Evolutionary conservation across 129 eudicot species (phyloP).

Genomic region (Arctium minus): DNA sequence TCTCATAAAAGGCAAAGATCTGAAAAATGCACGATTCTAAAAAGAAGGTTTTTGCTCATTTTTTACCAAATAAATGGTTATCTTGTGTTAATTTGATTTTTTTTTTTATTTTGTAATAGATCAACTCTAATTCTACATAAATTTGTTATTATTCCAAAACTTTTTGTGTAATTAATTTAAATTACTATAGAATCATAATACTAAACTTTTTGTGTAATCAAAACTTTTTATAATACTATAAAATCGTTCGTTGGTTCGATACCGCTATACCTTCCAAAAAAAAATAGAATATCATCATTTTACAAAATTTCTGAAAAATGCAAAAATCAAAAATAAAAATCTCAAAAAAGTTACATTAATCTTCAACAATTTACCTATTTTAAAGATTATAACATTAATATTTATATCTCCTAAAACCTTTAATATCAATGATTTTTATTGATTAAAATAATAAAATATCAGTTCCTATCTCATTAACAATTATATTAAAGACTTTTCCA

Average conservation of each 20-base stretch:
- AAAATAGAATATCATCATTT: background rate
- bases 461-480: background rate
- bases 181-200: background rate
- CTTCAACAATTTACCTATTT: background rate
- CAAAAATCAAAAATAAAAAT: background rate
- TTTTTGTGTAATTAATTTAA: background rate
- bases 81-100: background rate
- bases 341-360: background rate
- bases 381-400: background rate
- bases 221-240: too few relatives aligned
- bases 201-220: background rate
- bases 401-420: background rate
- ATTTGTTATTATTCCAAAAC: background rate
- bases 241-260: too few relatives aligned
- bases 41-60: background rate
- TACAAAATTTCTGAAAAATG: background rate
- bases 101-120: background rate
- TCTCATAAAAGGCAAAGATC: background rate
- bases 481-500: too few relatives aligned
- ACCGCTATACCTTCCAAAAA: too few relatives aligned
- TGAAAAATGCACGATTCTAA: background rate
- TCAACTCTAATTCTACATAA: background rate
- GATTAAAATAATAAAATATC: background rate
- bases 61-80: background rate
- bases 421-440: background rate